These are phyloP conservation scores for Penicillium atrosanguineum DNA, from an alignment of 495 filamentous ascomycete genomes.

Conservation along the genomic window DNA sequence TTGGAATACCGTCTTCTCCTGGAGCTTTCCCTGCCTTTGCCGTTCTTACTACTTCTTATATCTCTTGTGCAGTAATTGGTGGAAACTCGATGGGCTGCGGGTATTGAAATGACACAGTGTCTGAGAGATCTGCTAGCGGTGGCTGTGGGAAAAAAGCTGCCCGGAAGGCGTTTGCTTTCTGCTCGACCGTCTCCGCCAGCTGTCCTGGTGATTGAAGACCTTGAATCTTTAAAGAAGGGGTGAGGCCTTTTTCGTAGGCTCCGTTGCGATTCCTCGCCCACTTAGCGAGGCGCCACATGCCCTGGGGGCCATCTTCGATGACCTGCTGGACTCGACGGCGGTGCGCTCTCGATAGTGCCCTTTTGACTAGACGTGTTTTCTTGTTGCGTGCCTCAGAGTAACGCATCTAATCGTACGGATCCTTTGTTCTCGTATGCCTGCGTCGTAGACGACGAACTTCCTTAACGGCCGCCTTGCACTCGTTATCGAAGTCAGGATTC, in stretches of 20 bases:
- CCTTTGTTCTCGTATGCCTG: not conserved
- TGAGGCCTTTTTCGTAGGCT: not conserved
- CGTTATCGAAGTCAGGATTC: slow-evolving; percentile 5
- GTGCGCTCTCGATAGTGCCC: not conserved
- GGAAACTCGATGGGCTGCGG: slow-evolving; percentile 2
- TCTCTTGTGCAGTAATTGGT: not conserved
- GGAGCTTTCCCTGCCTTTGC: too few relatives aligned
- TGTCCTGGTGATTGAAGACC: not conserved
- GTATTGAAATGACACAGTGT: not conserved
- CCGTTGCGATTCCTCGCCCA: slow-evolving; percentile 3
- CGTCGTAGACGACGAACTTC: slow-evolving; percentile 2
- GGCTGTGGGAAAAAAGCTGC: slow-evolving; percentile 7
- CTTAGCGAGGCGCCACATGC: slow-evolving; percentile 11
- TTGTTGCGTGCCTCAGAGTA: slow-evolving; percentile 6
- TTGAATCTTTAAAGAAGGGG: not conserved
- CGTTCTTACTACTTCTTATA: slow-evolving; percentile 5
- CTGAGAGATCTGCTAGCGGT: slow-evolving; percentile 2
- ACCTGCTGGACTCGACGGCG: slow-evolving; percentile 7
- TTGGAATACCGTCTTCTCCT: slow-evolving; percentile 6
- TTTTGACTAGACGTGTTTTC: slow-evolving; percentile 9
- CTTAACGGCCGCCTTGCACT: slow-evolving; percentile 3
- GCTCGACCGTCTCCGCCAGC: not conserved
- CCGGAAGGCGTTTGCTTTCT: slow-evolving; percentile 2
- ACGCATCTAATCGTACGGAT: slow-evolving; percentile 1
- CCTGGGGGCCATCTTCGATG: slow-evolving; percentile 5